Conservation (phyloP, 2,329 filamentous ascomycete genomes). For the Scortechinia acanthostroma region DNA sequence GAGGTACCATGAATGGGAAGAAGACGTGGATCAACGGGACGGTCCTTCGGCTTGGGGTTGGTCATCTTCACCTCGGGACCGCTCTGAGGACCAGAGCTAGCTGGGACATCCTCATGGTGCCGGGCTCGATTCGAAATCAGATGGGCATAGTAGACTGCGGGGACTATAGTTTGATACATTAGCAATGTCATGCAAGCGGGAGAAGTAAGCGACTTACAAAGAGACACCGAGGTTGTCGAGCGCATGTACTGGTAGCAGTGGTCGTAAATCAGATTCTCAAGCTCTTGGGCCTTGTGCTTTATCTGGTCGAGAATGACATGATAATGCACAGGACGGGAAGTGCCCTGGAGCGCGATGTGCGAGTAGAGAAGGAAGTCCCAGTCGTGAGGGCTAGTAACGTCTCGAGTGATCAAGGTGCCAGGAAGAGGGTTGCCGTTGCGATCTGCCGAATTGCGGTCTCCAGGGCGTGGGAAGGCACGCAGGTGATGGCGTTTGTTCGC, state of each 20-base stretch:
- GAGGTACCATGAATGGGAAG: constrained; percentile 14
- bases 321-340: constrained; percentile 86
- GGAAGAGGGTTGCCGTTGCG: constrained; percentile 59
- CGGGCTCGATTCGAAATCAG: constrained; percentile 75
- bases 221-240: constrained; percentile 84
- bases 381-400: not conserved
- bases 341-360: constrained; percentile 74
- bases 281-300: constrained; percentile 52
- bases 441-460: constrained; percentile 38
- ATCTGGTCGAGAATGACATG: constrained; percentile 81
- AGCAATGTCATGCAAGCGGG: not conserved
- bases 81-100: constrained; percentile 31
- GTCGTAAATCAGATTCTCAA: constrained; percentile 87
- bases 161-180: constrained; percentile 33
- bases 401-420: constrained; percentile 56
- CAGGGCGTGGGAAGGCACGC: constrained; percentile 56
- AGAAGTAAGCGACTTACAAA: constrained; percentile 28
- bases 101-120: constrained; percentile 54
- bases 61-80: constrained; percentile 30
- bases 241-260: constrained; percentile 90
- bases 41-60: constrained; percentile 10
- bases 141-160: constrained; percentile 93
- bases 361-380: constrained; percentile 1
- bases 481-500: constrained; percentile 68
- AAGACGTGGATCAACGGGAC: constrained; percentile 13